Conservation (phyloP, 495 filamentous ascomycete genomes). For the Daldinia concentrica region DNA sequence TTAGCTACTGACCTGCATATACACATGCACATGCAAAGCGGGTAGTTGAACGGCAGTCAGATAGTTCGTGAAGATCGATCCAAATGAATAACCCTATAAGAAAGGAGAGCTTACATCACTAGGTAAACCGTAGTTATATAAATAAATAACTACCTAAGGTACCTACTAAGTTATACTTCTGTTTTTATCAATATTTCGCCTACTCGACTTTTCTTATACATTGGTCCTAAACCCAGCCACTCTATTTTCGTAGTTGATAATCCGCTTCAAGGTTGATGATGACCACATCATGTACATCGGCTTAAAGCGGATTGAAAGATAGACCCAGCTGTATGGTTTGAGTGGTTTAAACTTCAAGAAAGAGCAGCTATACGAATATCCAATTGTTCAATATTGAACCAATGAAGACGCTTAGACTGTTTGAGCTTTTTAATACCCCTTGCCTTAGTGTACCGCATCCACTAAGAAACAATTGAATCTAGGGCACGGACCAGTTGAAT, state of each 20-base stretch:
- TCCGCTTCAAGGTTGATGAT: not conserved
- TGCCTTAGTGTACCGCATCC: slow-evolving; percentile 19
- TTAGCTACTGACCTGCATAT: slow-evolving; percentile 14
- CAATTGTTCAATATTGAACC: slow-evolving; percentile 13
- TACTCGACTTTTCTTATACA: not conserved
- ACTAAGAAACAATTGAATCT: too few species aligned
- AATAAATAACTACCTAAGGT: too few species aligned
- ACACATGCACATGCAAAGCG: slow-evolving; percentile 39
- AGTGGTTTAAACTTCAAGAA: not conserved
- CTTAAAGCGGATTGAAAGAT: not conserved
- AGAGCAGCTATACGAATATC: not conserved
- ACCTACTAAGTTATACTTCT: not conserved
- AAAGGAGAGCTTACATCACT: slow-evolving; percentile 1
- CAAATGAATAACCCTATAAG: slow-evolving; percentile 17
- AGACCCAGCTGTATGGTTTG: not conserved
- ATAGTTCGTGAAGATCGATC: slow-evolving; percentile 31
- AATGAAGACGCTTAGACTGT: slow-evolving; percentile 23
- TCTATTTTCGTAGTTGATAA: not conserved
- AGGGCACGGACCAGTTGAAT: too few species aligned
- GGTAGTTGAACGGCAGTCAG: slow-evolving; percentile 28
- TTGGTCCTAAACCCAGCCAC: not conserved
- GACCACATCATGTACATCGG: not conserved
- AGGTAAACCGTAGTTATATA: not conserved
- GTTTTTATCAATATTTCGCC: not conserved
- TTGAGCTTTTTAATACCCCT: slow-evolving; percentile 16